Evolutionary conservation across 352 stramenopile species (phyloP), one percentile per base, ranked within the genome.

Genomic region (Pseudoperonospora humuli): DNA sequence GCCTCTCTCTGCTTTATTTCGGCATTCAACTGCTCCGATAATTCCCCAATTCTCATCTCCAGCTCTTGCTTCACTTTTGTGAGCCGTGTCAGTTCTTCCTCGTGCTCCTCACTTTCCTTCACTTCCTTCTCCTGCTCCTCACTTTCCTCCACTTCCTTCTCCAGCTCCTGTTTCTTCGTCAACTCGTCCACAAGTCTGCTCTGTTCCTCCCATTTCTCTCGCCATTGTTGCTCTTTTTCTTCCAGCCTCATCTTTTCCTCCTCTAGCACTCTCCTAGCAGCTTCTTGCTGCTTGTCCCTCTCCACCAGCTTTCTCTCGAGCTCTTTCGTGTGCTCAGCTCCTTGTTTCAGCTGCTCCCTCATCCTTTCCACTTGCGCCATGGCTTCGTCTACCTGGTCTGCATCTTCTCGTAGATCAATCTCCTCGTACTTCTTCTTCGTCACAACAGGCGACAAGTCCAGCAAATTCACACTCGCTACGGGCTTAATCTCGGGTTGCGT

Each of bases 331-430:
- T 76, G 42, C 13, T 56, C 39, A 17, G 67, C 57, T 33, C 75
- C 51, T 13, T 50, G 54, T 33, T 45, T 51, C 57, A 81, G 32
- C 39, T 75, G 45, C 19, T 51, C 36, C 35, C 63, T 52, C 62
- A 80, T 62, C n/a, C 47, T 54, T 10, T 62, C 54, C 4, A 81
- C 29, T 37, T 76, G 68, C 32, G 61, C 34, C 35, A 55, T 66
- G 5, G 61, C 65, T n/a, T 77, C 54, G 9, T 76, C 52, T 31
- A 83, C 28, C 52, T 80, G 54, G 28, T 36, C 46, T 13, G 54
- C 36, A 15, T 66, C 57, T 15, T 35, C 60, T 11, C 77, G 18
- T 44, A 86, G 38, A 36, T 86, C 72, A 33, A 86, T 77, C 28
- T 84, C 67, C 14, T 83, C 57, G 26, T 81, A 81, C 18, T 47